phyloP scores from a whole-genome alignment of 1,139 yeast genomes.

The Hanseniaspora gamundiae region DNA sequence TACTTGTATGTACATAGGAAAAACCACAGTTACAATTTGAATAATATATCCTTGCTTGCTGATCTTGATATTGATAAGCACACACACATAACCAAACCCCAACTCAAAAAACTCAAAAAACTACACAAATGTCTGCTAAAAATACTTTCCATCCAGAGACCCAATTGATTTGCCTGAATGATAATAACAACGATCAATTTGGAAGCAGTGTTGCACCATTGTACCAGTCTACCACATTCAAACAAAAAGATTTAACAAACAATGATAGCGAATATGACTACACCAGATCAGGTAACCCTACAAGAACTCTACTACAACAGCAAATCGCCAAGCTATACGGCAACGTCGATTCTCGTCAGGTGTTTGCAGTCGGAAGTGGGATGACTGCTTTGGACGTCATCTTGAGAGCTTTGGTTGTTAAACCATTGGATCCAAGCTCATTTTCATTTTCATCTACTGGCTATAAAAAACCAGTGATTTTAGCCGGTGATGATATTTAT shows the following conservation, averaged over 20 bases:
- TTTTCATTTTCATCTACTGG: slow-evolving; percentile 6
- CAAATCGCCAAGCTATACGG: slow-evolving; percentile 52
- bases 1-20: too few species aligned
- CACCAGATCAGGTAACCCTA: slow-evolving; percentile 91
- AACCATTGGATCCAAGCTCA: slow-evolving; percentile 25
- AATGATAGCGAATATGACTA: slow-evolving; percentile 55
- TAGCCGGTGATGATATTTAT: slow-evolving; percentile 87
- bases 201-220: slow-evolving; percentile 80
- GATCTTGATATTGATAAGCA: too few species aligned
- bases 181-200: slow-evolving; percentile 51
- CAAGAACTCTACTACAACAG: slow-evolving; percentile 66
- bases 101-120: not conserved
- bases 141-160: slow-evolving; percentile 27
- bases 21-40: too few species aligned
- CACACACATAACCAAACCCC: too few species aligned
- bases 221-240: slow-evolving; percentile 88
- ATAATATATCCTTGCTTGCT: too few species aligned
- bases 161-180: slow-evolving; percentile 50
- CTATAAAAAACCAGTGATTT: slow-evolving; percentile 25
- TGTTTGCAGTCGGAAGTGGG: slow-evolving; percentile 78
- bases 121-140: not conserved
- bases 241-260: slow-evolving; percentile 60
- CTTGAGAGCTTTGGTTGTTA: slow-evolving; percentile 58
- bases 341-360: slow-evolving; percentile 52
- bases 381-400: slow-evolving; percentile 89